Evolutionary conservation across 768 basidiomycete species (phyloP).

Genomic region (Kwoniella dejecticola): DNA sequence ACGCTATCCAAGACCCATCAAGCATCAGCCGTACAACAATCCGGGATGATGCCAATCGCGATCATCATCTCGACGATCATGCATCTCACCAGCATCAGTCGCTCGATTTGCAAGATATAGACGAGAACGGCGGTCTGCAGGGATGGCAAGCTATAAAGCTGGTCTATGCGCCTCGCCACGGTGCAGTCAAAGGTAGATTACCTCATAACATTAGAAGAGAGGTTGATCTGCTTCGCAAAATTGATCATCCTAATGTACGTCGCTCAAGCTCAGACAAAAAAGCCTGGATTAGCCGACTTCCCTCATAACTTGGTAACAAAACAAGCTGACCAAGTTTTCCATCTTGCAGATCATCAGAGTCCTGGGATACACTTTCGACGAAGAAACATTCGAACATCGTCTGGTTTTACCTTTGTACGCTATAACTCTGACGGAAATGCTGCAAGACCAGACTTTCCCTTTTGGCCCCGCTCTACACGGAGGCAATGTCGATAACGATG

Average conservation of each 20-base stretch:
- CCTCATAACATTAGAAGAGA: constrained; percentile 37
- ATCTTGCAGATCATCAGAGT: constrained; percentile 33
- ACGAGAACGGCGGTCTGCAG: not conserved
- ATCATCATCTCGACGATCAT: too few relatives aligned
- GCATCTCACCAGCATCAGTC: too few relatives aligned
- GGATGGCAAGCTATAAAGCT: constrained; percentile 26
- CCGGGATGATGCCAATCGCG: not conserved
- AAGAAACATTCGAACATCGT: constrained; percentile 16
- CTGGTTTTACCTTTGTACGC: constrained; percentile 35
- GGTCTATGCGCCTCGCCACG: constrained; percentile 21
- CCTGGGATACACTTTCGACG: constrained; percentile 24
- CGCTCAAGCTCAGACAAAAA: not conserved
- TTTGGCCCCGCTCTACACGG: too few relatives aligned
- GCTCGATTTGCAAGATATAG: not conserved
- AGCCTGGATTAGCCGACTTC: not conserved
- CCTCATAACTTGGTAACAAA: not conserved
- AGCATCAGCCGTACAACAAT: not conserved
- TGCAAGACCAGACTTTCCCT: constrained; percentile 18
- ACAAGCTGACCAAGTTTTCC: too few relatives aligned
- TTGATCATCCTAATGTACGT: constrained; percentile 36
- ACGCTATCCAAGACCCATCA: not conserved
- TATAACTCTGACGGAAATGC: constrained; percentile 26
- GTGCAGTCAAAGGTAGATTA: constrained; percentile 2
- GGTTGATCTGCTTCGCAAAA: constrained; percentile 16
- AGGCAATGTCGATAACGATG: too few relatives aligned